Conservation (phyloP, 805 yeast genomes). For the Metschnikowia aberdeeniae region DNA sequence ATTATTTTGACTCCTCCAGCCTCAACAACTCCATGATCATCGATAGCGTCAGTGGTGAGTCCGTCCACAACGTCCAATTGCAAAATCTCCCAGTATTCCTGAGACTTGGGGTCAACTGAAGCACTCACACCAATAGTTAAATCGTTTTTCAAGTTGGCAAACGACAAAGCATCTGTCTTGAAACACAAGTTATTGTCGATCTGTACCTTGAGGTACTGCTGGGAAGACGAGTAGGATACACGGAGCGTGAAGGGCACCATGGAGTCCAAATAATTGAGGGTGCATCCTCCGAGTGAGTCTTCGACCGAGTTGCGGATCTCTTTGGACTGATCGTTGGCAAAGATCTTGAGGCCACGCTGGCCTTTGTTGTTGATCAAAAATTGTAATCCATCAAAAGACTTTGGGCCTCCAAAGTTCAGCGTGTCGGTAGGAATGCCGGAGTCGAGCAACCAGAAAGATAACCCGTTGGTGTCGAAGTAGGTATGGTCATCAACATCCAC, state of each 20-base stretch:
- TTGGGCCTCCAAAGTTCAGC: constrained; percentile 52
- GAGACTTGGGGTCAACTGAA: constrained; percentile 23
- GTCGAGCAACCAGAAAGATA: constrained; percentile 54
- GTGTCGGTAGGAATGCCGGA: constrained; percentile 18
- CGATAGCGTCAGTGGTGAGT: constrained; percentile 51
- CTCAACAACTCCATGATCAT: constrained; percentile 49
- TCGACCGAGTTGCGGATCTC: constrained; percentile 25
- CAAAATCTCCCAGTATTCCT: constrained; percentile 63
- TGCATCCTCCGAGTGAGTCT: constrained; percentile 51
- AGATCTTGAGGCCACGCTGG: constrained; percentile 53
- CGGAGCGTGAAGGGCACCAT: constrained; percentile 69
- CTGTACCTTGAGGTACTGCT: constrained; percentile 55
- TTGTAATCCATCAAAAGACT: constrained; percentile 59
- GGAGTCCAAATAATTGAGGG: constrained; percentile 58
- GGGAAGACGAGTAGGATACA: constrained; percentile 49
- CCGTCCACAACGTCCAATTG: constrained; percentile 52
- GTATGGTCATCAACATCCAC: constrained; percentile 23
- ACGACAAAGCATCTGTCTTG: constrained; percentile 51
- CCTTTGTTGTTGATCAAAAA: constrained; percentile 49
- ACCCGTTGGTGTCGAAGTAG: constrained; percentile 44
- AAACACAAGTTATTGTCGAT: constrained; percentile 69
- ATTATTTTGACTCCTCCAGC: constrained; percentile 35
- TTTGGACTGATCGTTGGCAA: constrained; percentile 54
- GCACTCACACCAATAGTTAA: constrained; percentile 56
- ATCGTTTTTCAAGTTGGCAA: constrained; percentile 35